Conservation (phyloP, 352 stramenopile genomes). For the Globisporangium parvum region DNA sequence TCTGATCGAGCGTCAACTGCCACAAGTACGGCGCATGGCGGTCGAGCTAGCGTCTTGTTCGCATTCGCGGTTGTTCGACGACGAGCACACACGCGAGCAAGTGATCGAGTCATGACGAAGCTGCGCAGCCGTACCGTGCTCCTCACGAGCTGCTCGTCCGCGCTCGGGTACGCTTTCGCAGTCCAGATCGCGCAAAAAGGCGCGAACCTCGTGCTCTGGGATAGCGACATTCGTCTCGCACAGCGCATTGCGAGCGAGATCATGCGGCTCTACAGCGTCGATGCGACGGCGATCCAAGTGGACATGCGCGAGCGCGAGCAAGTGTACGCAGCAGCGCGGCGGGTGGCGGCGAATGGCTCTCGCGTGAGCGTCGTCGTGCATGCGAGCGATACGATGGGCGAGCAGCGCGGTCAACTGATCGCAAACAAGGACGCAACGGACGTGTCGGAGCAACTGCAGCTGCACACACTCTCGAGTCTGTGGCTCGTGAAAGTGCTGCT, state of each 20-base stretch:
- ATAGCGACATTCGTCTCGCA: constrained; percentile 5
- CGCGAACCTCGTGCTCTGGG: constrained; percentile 16
- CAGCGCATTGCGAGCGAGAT: constrained; percentile 14
- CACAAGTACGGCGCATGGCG: too few relatives aligned
- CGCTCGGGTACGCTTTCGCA: constrained; percentile 15
- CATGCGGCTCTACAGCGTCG: constrained; percentile 9
- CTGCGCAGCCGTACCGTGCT: constrained; percentile 13
- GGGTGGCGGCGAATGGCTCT: not conserved
- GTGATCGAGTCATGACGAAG: constrained; percentile 18
- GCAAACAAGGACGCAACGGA: constrained; percentile 2
- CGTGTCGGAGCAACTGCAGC: constrained; percentile 3
- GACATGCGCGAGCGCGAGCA: constrained; percentile 9
- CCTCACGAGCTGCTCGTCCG: constrained; percentile 15
- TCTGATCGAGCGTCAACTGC: too few relatives aligned
- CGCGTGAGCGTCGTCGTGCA: constrained; percentile 13
- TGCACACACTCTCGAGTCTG: constrained; percentile 8
- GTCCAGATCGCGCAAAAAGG: constrained; percentile 13
- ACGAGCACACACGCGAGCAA: constrained; percentile 1
- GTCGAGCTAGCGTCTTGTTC: too few relatives aligned
- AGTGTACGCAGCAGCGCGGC: not conserved
- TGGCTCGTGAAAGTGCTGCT: constrained; percentile 15
- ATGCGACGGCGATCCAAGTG: constrained; percentile 6
- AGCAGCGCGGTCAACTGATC: not conserved
- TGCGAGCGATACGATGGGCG: constrained; percentile 3
- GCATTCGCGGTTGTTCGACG: too few relatives aligned